These are phyloP conservation scores for Sporothrix phasma DNA, from an alignment of 2,329 filamentous ascomycete genomes.

Conservation along the genomic window DNA sequence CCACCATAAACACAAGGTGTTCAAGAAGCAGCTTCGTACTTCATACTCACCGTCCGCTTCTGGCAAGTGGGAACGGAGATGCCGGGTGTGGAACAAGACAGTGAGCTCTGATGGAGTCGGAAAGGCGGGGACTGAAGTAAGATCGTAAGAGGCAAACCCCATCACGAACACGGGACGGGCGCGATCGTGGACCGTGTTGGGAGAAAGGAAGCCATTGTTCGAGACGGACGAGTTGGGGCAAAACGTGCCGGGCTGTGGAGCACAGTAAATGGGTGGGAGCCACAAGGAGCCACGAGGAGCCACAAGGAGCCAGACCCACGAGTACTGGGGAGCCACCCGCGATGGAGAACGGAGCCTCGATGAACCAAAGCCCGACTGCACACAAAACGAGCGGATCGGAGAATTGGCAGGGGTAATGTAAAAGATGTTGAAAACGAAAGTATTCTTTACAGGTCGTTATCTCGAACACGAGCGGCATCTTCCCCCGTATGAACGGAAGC, in stretches of 20 bases:
- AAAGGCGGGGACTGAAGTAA: not conserved
- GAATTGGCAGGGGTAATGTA: not conserved
- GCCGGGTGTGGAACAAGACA: not conserved
- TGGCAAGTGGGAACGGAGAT: too few relatives aligned
- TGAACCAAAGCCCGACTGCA: not conserved
- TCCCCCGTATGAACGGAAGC: not conserved
- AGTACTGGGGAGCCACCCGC: not conserved
- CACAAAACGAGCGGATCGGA: not conserved
- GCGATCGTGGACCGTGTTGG: not conserved
- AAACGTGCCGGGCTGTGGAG: not conserved
- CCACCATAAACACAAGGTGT: too few relatives aligned
- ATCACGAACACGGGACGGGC: not conserved
- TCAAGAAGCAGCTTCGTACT: not conserved
- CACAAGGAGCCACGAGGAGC: not conserved
- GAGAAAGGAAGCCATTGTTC: not conserved
- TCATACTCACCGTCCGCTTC: too few relatives aligned
- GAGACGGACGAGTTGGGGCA: not conserved
- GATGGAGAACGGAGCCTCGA: constrained; percentile 1
- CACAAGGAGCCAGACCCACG: not conserved
- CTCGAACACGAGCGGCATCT: not conserved
- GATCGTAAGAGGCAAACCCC: not conserved
- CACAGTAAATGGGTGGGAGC: too few relatives aligned
- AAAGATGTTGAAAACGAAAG: too few relatives aligned
- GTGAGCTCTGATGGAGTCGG: not conserved
- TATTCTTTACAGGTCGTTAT: too few relatives aligned